A percentile compares a stretch with the other conserved stretches of the same genome.
Evolutionary conservation across 2,329 filamentous ascomycete species (phyloP).

Genomic region (Paraphoma chrysanthemicola): DNA sequence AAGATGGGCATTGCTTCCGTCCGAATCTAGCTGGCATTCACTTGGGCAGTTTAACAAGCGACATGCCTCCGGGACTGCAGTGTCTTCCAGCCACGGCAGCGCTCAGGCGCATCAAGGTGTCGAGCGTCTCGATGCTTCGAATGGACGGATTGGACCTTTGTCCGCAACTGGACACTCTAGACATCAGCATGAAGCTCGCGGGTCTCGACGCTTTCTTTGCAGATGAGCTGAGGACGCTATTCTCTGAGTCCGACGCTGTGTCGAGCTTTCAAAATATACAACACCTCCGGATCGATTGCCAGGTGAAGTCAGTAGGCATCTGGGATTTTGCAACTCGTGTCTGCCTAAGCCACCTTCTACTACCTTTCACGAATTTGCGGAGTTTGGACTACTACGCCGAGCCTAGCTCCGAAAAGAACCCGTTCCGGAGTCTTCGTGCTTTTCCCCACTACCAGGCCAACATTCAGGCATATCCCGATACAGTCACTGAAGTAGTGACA

Average conservation of each 20-base stretch:
- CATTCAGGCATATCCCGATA: slow-evolving; percentile 17
- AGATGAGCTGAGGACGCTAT: neutral
- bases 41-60: neutral
- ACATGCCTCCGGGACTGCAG: neutral
- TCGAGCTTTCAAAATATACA: slow-evolving; percentile 1
- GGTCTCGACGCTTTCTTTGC: neutral
- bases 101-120: slow-evolving; percentile 3
- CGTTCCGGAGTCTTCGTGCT: slow-evolving; percentile 12
- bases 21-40: slow-evolving; percentile 1
- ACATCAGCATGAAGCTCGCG: slow-evolving; percentile 6
- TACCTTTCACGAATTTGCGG: slow-evolving; percentile 5
- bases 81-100: neutral
- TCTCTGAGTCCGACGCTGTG: neutral
- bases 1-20: neutral
- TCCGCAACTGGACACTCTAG: slow-evolving; percentile 4
- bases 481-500: neutral
- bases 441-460: slow-evolving; percentile 22
- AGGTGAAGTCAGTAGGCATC: slow-evolving; percentile 13
- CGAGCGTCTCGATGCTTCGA: neutral
- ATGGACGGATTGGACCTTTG: neutral
- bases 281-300: slow-evolving; percentile 20
- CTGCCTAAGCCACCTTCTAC: slow-evolving; percentile 9
- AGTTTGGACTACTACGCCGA: slow-evolving; percentile 19
- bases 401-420: slow-evolving; percentile 15
- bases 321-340: slow-evolving; percentile 5